Conservation (phyloP, 2,329 filamentous ascomycete genomes). For the Botrytis hyacinthi region DNA sequence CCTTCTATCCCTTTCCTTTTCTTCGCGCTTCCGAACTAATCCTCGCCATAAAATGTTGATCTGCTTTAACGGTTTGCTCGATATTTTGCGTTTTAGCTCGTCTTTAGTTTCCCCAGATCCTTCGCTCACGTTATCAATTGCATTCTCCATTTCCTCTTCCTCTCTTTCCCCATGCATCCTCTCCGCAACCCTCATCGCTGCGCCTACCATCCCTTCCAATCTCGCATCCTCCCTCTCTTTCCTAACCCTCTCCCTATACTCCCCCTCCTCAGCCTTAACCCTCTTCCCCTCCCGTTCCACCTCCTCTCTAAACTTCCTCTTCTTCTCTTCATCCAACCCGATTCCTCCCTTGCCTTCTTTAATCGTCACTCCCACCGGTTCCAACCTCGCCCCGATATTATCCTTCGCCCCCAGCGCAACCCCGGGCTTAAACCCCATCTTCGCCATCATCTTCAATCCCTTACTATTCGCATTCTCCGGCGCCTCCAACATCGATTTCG, state of each 20-base stretch:
- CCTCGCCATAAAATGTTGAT: constrained; percentile 80
- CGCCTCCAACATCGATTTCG: constrained; percentile 66
- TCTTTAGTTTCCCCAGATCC: constrained; percentile 27
- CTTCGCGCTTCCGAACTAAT: constrained; percentile 66
- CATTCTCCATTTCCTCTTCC: constrained; percentile 33
- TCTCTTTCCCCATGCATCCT: constrained; percentile 75
- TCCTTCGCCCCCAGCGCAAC: constrained; percentile 67
- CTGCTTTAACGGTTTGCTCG: constrained; percentile 57
- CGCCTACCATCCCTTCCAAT: constrained; percentile 67
- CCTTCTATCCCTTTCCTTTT: constrained; percentile 64
- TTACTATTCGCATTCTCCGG: constrained; percentile 65
- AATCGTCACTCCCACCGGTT: constrained; percentile 73
- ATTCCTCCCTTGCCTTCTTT: constrained; percentile 83
- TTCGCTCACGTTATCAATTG: constrained; percentile 24
- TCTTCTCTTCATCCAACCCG: constrained; percentile 78
- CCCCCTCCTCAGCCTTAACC: constrained; percentile 58
- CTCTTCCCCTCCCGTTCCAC: constrained; percentile 58
- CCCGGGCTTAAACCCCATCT: constrained; percentile 83
- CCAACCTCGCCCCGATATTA: constrained; percentile 46
- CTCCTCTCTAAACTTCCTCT: constrained; percentile 68
- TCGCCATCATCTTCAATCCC: constrained; percentile 93
- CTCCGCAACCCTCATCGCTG: constrained; percentile 84
- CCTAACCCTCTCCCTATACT: constrained; percentile 57
- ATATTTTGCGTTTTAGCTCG: constrained; percentile 37
- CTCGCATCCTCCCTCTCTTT: constrained; percentile 67